phyloP scores from a whole-genome alignment of 352 stramenopile genomes.

The Pythium aquatile region DNA sequence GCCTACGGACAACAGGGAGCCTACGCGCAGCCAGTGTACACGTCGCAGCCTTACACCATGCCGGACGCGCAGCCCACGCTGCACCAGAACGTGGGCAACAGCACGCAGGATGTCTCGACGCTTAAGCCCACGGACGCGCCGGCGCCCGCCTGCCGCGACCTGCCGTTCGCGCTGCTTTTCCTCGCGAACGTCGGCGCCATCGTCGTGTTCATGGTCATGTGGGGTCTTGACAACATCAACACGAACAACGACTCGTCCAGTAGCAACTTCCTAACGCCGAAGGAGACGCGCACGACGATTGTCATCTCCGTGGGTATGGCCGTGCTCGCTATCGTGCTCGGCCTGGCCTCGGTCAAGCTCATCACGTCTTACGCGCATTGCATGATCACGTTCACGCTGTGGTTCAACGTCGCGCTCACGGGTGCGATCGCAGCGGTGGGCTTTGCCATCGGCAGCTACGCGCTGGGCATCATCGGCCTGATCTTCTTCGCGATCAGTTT shows the following conservation, averaged over 20 bases:
- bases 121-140: slow-evolving; percentile 59
- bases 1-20: background rate
- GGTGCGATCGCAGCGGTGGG: slow-evolving; percentile 67
- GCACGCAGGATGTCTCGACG: slow-evolving; percentile 47
- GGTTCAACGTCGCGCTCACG: slow-evolving; percentile 79
- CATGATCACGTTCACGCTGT: slow-evolving; percentile 86
- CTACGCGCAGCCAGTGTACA: slow-evolving; percentile 13
- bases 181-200: slow-evolving; percentile 75
- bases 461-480: slow-evolving; percentile 59
- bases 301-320: slow-evolving; percentile 25
- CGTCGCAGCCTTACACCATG: slow-evolving; percentile 22
- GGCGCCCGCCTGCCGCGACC: slow-evolving; percentile 58
- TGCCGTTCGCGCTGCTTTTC: slow-evolving; percentile 80
- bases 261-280: slow-evolving; percentile 37
- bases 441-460: slow-evolving; percentile 65
- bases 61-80: slow-evolving; percentile 24
- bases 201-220: slow-evolving; percentile 59
- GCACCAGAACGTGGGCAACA: slow-evolving; percentile 27
- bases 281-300: slow-evolving; percentile 41
- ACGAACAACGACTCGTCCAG: slow-evolving; percentile 36
- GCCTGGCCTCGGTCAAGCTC: slow-evolving; percentile 73
- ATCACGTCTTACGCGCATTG: slow-evolving; percentile 72
- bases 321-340: slow-evolving; percentile 59
- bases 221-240: slow-evolving; percentile 64
- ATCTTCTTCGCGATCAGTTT: slow-evolving; percentile 70